Evolutionary conservation across 768 basidiomycete species (phyloP).

Genomic region (Gyrodon lividus): DNA sequence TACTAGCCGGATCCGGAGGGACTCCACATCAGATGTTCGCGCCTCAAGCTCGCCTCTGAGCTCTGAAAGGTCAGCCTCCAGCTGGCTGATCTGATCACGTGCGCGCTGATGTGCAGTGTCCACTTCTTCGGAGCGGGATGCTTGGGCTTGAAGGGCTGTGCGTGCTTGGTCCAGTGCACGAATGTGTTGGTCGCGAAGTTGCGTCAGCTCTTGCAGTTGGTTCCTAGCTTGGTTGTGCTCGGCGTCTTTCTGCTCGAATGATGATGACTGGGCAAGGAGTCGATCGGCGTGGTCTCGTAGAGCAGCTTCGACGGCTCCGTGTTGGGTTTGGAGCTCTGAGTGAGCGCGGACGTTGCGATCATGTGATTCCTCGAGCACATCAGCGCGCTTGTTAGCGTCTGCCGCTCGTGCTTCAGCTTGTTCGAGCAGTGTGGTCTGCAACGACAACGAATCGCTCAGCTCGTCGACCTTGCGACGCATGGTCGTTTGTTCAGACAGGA

Average conservation of each 20-base stretch:
- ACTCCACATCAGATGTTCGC: slow-evolving; percentile 70
- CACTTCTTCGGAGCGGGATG: slow-evolving; percentile 75
- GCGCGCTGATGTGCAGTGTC: slow-evolving; percentile 71
- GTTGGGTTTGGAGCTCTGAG: slow-evolving; percentile 65
- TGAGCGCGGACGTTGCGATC: slow-evolving; percentile 62
- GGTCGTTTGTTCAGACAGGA: slow-evolving; percentile 59
- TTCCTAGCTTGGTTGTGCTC: slow-evolving; percentile 64
- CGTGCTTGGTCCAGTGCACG: slow-evolving; percentile 86
- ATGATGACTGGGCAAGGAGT: slow-evolving; percentile 68
- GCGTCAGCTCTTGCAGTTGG: slow-evolving; percentile 69
- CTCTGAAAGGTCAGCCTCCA: slow-evolving; percentile 79
- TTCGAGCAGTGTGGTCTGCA: slow-evolving; percentile 75
- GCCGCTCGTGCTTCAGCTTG: slow-evolving; percentile 76
- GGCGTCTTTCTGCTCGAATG: slow-evolving; percentile 75
- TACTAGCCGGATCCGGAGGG: slow-evolving; percentile 58
- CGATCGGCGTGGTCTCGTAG: slow-evolving; percentile 77
- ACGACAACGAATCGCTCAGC: slow-evolving; percentile 66
- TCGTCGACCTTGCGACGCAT: slow-evolving; percentile 74
- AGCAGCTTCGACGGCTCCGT: slow-evolving; percentile 56
- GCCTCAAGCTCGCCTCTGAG: slow-evolving; percentile 80
- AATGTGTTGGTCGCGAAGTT: slow-evolving; percentile 80
- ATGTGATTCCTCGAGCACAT: slow-evolving; percentile 68
- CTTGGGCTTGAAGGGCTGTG: slow-evolving; percentile 70
- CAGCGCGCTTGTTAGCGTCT: slow-evolving; percentile 75
- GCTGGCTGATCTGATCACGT: slow-evolving; percentile 60